Base-by-base conservation (phyloP, 1,139 yeast genomes). In the Taphrina deformans region DNA sequence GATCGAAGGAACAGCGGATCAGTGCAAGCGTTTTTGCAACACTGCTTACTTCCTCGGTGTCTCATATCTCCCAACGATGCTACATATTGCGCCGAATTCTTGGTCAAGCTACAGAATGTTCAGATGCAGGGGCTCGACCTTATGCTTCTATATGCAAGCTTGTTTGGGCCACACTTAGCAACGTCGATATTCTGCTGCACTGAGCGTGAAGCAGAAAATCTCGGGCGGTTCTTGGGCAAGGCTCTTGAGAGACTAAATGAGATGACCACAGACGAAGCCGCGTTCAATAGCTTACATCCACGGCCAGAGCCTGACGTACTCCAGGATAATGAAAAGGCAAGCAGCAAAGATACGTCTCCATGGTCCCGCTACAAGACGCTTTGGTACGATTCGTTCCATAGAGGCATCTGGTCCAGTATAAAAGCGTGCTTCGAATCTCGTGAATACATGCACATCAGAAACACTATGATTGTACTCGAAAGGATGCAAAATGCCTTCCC, bases 51-150 rank as follows among this genome's bases (percentile, higher is more conserved):
- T 21, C 97, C 97, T 16, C 80, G 97, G 70, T 82, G 87, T 2
- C 75, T 87, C 2, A 90, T 87, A 70, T 89, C 97, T 0, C 86
- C 96, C 0, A 83, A 86, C 68, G 99, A 92, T 77, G 97, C 98
- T 0, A 80, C 88, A 0, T 91, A 78, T 73, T 77, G 86, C 51
- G 85, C 90, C 0, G 79, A 81, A 66, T 89, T 91, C 72, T 70
- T 89, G 1, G 81, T 84, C 68, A 70, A 75, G 56, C 71, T 86
- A 16, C 84, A 86, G 67, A 73, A 77, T 0, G 68, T 80, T 18
- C 77, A 79, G 0, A 76, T 82, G 0, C 69, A 77, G 0, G 78
- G 82, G 48, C 85, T 80, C 71, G 79, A 83, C 1, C 70, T 85
- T 9, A 65, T 80, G 7, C 71, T 70, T 0, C 70, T 85, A 1